A percentile compares a stretch with the other conserved stretches of the same genome.
Conservation (phyloP, 2,329 filamentous ascomycete species). For the Penicillium sp. region DNA sequence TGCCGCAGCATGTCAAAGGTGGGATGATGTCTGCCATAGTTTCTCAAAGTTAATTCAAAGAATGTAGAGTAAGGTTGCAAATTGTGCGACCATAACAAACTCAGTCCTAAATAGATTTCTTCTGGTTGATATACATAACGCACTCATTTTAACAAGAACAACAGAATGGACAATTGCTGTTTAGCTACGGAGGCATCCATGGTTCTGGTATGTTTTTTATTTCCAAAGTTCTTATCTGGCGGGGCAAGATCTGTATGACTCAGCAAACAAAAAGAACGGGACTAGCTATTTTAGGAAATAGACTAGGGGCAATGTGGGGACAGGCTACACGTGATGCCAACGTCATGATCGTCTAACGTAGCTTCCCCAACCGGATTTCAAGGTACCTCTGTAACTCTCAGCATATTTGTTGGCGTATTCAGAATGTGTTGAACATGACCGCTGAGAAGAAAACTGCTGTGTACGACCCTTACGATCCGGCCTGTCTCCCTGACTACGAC, state of each 20-base stretch:
- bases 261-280: constrained; percentile 2
- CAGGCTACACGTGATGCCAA: constrained; percentile 19
- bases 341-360: constrained; percentile 11
- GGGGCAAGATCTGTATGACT: constrained; percentile 5
- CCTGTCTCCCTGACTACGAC: constrained; percentile 72
- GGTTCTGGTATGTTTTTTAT: background rate
- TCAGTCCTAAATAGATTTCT: background rate
- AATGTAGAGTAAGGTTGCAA: background rate
- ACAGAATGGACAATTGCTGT: background rate
- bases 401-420: constrained; percentile 5
- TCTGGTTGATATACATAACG: background rate
- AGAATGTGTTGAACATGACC: constrained; percentile 33
- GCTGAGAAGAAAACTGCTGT: constrained; percentile 24
- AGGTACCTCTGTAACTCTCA: constrained; percentile 1
- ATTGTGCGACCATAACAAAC: background rate
- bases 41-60: background rate
- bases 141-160: background rate
- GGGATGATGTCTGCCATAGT: background rate
- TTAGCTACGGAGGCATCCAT: background rate
- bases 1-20: background rate
- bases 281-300: constrained; percentile 7
- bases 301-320: constrained; percentile 9
- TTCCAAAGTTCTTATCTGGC: background rate
- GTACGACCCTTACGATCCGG: constrained; percentile 63
- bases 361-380: constrained; percentile 17